phyloP scores from a whole-genome alignment of 2,329 filamentous ascomycete genomes.

The Aureobasidium uvarum region DNA sequence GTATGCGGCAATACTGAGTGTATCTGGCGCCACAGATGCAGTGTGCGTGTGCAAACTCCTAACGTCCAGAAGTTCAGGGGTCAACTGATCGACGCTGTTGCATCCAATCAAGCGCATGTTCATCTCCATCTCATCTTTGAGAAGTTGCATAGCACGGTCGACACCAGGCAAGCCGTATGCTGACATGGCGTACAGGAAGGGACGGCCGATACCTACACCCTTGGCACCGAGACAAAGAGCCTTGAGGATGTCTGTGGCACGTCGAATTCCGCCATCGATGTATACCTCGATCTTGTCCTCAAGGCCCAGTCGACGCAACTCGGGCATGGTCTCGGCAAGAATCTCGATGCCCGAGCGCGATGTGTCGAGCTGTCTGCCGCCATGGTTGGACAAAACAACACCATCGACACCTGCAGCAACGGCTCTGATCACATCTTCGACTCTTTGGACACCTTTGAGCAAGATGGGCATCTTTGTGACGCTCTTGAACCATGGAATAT shows the following conservation, averaged over 20 bases:
- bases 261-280: conserved; percentile 84
- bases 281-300: conserved; percentile 74
- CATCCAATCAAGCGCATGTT: conserved; percentile 94
- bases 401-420: conserved; percentile 70
- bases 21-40: conserved; percentile 61
- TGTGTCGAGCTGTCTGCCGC: conserved; percentile 89
- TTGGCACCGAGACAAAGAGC: conserved; percentile 87
- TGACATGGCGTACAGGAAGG: conserved; percentile 95
- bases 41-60: conserved; percentile 64
- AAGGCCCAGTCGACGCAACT: conserved; percentile 69
- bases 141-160: conserved; percentile 84
- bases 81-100: conserved; percentile 70
- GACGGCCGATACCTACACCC: conserved; percentile 89
- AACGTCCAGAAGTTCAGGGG: conserved; percentile 75
- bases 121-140: conserved; percentile 98
- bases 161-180: conserved; percentile 86
- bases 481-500: conserved; percentile 78
- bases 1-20: conserved; percentile 57
- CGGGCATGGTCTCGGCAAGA: conserved; percentile 88
- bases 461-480: conserved; percentile 95
- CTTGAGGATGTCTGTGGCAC: conserved; percentile 93
- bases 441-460: conserved; percentile 92
- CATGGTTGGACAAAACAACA: conserved; percentile 94
- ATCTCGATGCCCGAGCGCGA: conserved; percentile 86
- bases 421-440: conserved; percentile 91